Evolutionary conservation across 495 filamentous ascomycete genomes (phyloP).

Genomic region (Hyaloscypha hepaticicola): DNA sequence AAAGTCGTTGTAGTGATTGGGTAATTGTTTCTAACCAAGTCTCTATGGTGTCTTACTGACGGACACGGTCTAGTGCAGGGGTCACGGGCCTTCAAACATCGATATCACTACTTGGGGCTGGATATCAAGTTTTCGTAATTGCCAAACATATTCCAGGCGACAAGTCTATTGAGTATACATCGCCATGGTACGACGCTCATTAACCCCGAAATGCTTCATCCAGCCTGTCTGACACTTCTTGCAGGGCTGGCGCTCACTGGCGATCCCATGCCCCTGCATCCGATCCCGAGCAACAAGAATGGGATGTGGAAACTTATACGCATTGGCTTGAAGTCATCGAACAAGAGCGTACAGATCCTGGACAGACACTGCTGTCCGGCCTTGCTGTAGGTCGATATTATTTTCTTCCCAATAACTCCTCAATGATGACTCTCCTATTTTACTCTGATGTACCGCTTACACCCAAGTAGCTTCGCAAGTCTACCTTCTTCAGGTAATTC

Average conservation of each 20-base stretch:
- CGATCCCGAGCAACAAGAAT: not conserved
- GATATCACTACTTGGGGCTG: not conserved
- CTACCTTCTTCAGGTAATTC: not conserved
- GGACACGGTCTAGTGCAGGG: not conserved
- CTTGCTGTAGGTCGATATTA: not conserved
- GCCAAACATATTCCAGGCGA: not conserved
- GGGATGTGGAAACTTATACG: not conserved
- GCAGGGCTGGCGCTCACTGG: not conserved
- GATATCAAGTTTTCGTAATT: not conserved
- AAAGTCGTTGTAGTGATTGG: not conserved
- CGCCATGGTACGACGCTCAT: not conserved
- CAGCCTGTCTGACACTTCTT: not conserved
- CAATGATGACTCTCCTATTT: not conserved
- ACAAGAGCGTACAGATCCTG: not conserved
- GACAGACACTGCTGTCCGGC: not conserved
- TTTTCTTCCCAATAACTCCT: not conserved
- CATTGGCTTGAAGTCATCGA: constrained; percentile 2
- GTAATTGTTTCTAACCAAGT: not conserved
- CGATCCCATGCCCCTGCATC: not conserved
- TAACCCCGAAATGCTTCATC: not conserved
- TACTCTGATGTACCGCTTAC: not conserved
- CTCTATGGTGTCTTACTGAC: not conserved
- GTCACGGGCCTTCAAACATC: not conserved
- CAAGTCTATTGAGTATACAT: not conserved
- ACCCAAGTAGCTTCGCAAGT: not conserved